phyloP scores from a whole-genome alignment of 208 protist genomes.

The Acanthamoeba royreba region DNA sequence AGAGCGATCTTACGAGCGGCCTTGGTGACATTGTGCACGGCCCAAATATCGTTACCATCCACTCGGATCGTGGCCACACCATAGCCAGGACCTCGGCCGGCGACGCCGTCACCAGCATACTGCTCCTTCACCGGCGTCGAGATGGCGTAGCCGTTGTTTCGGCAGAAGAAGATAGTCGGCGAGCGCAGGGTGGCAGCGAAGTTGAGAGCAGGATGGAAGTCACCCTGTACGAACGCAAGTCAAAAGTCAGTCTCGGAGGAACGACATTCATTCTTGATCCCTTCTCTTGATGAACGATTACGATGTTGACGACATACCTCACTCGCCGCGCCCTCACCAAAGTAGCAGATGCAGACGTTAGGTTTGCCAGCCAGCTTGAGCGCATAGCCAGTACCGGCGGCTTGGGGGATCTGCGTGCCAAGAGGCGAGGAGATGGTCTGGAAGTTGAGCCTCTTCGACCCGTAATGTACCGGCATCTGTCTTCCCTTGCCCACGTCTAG shows the following conservation, averaged over 20 bases:
- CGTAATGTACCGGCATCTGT: slow-evolving; percentile 98
- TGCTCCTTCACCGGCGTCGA: slow-evolving; percentile 93
- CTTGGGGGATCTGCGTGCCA: slow-evolving; percentile 95
- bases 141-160: slow-evolving; percentile 95
- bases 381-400: slow-evolving; percentile 89
- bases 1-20: slow-evolving; percentile 86
- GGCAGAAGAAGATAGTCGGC: slow-evolving; percentile 93
- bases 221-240: slow-evolving; percentile 76
- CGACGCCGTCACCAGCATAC: slow-evolving; percentile 88
- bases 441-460: slow-evolving; percentile 87
- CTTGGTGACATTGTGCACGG: slow-evolving; percentile 89
- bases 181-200: slow-evolving; percentile 91
- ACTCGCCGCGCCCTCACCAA: slow-evolving; percentile 95
- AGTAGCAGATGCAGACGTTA: slow-evolving; percentile 89
- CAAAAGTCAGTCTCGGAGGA: background rate
- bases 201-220: slow-evolving; percentile 96
- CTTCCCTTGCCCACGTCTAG: slow-evolving; percentile 86
- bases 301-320: slow-evolving; percentile 29
- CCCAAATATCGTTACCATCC: slow-evolving; percentile 95
- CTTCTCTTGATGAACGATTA: background rate
- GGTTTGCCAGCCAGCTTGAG: slow-evolving; percentile 86
- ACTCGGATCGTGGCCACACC: slow-evolving; percentile 90
- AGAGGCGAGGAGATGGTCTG: slow-evolving; percentile 95
- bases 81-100: slow-evolving; percentile 68
- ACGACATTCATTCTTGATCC: background rate